These are phyloP conservation scores for Gleditsia sinensis DNA, from an alignment of 306 rosid species.

Conservation along the genomic window DNA sequence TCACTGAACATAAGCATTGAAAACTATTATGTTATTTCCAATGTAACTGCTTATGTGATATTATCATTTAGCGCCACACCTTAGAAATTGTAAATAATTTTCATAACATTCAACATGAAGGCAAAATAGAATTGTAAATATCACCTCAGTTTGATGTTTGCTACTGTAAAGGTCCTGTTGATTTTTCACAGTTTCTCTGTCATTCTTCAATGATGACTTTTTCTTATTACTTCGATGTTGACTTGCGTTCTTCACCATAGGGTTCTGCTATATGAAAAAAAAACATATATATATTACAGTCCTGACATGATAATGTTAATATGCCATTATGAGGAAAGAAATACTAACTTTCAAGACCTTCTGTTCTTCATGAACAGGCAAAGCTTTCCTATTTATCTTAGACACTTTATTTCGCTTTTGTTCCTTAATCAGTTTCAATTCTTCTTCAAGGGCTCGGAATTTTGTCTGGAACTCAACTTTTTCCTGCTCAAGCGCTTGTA, in stretches of 20 bases:
- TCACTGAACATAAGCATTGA: constrained; percentile 29
- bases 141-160: constrained; percentile 65
- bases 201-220: constrained; percentile 55
- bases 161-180: constrained; percentile 44
- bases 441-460: constrained; percentile 53
- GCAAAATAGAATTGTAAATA: constrained; percentile 31
- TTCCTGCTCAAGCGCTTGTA: constrained; percentile 58
- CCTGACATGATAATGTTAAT: constrained; percentile 26
- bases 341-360: constrained; percentile 62
- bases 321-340: constrained; percentile 33
- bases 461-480: constrained; percentile 42
- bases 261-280: constrained; percentile 52
- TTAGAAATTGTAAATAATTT: constrained; percentile 8
- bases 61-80: neutral
- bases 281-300: neutral
- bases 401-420: constrained; percentile 48
- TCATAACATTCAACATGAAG: constrained; percentile 12
- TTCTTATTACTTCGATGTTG: constrained; percentile 55
- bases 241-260: constrained; percentile 52
- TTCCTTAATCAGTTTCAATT: constrained; percentile 49
- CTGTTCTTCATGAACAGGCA: constrained; percentile 55
- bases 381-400: constrained; percentile 38
- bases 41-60: constrained; percentile 18
- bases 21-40: constrained; percentile 14
- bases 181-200: constrained; percentile 53